Evolutionary conservation across 306 rosid genomes (phyloP).

Genomic region (Cucumis cinereus): DNA sequence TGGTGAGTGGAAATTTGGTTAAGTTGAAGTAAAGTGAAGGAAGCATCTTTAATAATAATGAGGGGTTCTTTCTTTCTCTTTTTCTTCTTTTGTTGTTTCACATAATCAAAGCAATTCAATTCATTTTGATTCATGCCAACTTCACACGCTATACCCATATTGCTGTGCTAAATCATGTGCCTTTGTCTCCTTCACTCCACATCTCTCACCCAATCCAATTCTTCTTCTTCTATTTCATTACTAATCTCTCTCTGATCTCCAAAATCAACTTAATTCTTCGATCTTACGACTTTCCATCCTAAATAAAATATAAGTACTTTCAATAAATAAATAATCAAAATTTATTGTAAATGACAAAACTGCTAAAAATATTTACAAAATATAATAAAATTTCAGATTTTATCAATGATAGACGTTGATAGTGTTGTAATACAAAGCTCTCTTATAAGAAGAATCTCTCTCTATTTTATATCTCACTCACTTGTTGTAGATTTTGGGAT

Average conservation of each 20-base stretch:
- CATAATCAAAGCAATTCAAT: constrained; percentile 1
- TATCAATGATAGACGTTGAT: too few species aligned
- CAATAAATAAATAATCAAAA: too few species aligned
- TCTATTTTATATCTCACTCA: too few species aligned
- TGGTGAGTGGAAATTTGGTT: not conserved
- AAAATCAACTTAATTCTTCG: too few species aligned
- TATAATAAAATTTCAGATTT: too few species aligned
- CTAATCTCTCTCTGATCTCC: not conserved
- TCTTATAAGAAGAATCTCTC: too few species aligned
- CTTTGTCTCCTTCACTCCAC: not conserved
- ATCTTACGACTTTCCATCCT: not conserved
- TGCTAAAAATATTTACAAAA: too few species aligned
- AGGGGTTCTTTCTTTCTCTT: not conserved
- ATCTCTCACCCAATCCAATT: not conserved
- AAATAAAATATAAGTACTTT: not conserved
- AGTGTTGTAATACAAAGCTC: too few species aligned
- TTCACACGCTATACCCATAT: constrained; percentile 2
- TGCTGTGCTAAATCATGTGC: constrained; percentile 4
- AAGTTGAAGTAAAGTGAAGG: constrained; percentile 5
- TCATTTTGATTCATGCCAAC: not conserved
- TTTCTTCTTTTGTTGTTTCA: not conserved
- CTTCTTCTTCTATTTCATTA: not conserved
- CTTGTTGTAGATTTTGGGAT: too few species aligned
- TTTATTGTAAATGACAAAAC: too few species aligned
- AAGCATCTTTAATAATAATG: constrained; percentile 5